A percentile compares a stretch with the other conserved stretches of the same genome.
These are phyloP conservation scores for Paraconiothyrium sp. DNA, from an alignment of 2,329 filamentous ascomycete genomes.

Conservation along the genomic window DNA sequence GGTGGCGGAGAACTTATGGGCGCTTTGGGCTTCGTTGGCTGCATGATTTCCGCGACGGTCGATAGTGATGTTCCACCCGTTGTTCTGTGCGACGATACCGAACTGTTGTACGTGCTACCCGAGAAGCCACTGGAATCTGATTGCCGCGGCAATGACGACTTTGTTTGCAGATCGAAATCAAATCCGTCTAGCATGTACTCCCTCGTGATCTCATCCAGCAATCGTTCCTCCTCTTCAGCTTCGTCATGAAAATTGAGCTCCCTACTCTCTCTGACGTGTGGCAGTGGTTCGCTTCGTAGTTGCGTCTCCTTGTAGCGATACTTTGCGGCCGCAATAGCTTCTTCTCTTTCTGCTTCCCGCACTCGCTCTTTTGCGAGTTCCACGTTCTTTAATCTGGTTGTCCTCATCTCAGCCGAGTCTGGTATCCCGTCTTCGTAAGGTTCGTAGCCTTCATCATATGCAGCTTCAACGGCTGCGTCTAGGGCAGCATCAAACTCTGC, in stretches of 20 bases:
- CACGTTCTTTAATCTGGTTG: conserved; percentile 64
- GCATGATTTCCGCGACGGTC: conserved; percentile 73
- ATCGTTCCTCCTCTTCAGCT: conserved; percentile 60
- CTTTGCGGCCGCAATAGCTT: conserved; percentile 67
- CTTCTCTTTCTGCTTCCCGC: conserved; percentile 76
- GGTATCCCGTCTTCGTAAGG: conserved; percentile 66
- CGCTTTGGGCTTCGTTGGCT: conserved; percentile 50
- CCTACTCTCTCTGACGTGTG: conserved; percentile 50
- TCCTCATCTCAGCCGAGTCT: conserved; percentile 42
- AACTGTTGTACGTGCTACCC: conserved; percentile 83
- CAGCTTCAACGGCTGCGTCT: conserved; percentile 94
- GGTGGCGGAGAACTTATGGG: conserved; percentile 40
- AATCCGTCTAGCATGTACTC: conserved; percentile 87
- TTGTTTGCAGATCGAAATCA: conserved; percentile 74
- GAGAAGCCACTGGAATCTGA: conserved; percentile 84
- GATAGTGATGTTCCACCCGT: conserved; percentile 74
- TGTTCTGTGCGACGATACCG: conserved; percentile 75
- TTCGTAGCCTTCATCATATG: conserved; percentile 91
- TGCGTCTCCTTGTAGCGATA: conserved; percentile 64
- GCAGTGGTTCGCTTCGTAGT: conserved; percentile 58
- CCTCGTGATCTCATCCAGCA: conserved; percentile 85
- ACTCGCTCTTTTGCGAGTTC: conserved; percentile 80
- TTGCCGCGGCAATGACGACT: conserved; percentile 75
- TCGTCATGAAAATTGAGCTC: conserved; percentile 49
- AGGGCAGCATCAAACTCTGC: conserved; percentile 93